Conservation (phyloP, 345 rosid genomes). For the Hibiscus tridactylites region DNA sequence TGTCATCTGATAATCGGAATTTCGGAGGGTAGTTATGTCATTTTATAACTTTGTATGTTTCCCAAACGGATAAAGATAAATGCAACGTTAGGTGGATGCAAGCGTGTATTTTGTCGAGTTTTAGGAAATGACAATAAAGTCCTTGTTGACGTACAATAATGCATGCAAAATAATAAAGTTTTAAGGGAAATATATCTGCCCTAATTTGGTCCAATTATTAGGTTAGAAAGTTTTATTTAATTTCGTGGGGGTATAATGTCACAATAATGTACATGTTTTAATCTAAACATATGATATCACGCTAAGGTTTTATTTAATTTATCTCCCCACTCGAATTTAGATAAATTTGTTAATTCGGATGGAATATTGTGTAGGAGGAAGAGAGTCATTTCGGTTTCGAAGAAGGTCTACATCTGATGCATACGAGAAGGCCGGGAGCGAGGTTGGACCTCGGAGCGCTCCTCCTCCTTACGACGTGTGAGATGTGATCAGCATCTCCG, state of each 20-base stretch:
- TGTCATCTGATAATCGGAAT: not conserved
- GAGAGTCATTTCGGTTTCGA: conserved; percentile 69
- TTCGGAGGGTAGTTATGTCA: conserved; percentile 31
- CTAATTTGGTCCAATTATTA: not conserved
- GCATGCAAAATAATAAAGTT: not conserved
- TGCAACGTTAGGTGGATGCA: conserved; percentile 3
- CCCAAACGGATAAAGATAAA: conserved; percentile 8
- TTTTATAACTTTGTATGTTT: not conserved
- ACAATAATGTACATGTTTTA: not conserved
- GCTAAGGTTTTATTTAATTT: not conserved
- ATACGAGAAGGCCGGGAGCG: conserved; percentile 46
- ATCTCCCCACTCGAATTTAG: too few relatives aligned
- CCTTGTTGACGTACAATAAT: conserved; percentile 11
- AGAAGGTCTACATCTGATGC: conserved; percentile 75
- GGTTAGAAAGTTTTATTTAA: not conserved
- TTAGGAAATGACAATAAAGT: conserved; percentile 11
- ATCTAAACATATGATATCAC: not conserved
- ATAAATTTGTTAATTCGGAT: too few relatives aligned
- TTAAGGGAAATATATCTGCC: not conserved
- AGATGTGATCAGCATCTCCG: conserved; percentile 20
- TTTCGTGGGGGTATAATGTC: not conserved
- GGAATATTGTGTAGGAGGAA: conserved; percentile 29
- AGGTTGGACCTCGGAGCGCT: conserved; percentile 60
- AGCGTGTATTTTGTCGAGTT: not conserved
- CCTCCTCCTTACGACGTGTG: conserved; percentile 80